Evolutionary conservation across 306 rosid genomes (phyloP).

Genomic region (Erythrophleum fordii): DNA sequence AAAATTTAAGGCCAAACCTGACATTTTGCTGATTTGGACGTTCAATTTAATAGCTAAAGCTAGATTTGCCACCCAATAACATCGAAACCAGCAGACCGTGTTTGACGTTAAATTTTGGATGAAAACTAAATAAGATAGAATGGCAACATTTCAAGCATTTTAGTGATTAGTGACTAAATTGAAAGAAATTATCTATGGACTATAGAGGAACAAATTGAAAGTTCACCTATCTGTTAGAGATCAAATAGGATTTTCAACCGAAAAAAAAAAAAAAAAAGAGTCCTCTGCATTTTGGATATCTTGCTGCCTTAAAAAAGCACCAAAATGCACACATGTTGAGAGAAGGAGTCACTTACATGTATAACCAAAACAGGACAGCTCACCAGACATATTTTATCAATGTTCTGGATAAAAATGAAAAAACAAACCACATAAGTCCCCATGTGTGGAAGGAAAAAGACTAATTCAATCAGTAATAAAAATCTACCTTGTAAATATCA

Average conservation of each 20-base stretch:
- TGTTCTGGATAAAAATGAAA: conserved; percentile 59
- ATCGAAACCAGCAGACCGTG: no score
- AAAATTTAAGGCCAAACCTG: no score
- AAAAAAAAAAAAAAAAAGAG: no score
- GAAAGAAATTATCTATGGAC: no score
- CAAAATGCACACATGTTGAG: background rate
- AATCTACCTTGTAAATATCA: conserved; percentile 86
- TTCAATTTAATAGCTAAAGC: no score
- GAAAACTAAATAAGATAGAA: no score
- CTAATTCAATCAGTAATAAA: conserved; percentile 7
- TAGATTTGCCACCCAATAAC: no score
- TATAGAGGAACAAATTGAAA: no score
- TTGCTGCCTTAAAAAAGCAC: background rate
- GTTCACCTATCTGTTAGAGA: background rate
- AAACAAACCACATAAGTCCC: conserved; percentile 27
- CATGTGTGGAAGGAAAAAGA: conserved; percentile 36
- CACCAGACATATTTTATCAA: conserved; percentile 76
- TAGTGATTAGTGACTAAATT: no score
- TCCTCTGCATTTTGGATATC: background rate
- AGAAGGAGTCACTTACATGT: conserved; percentile 69
- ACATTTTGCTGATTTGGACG: no score
- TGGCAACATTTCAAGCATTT: no score
- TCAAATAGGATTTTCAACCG: background rate
- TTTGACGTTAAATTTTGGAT: no score
- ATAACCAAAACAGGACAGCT: conserved; percentile 83